These are phyloP conservation scores for Aureobasidium zeae DNA, from an alignment of 2,329 filamentous ascomycete genomes.

Conservation along the genomic window DNA sequence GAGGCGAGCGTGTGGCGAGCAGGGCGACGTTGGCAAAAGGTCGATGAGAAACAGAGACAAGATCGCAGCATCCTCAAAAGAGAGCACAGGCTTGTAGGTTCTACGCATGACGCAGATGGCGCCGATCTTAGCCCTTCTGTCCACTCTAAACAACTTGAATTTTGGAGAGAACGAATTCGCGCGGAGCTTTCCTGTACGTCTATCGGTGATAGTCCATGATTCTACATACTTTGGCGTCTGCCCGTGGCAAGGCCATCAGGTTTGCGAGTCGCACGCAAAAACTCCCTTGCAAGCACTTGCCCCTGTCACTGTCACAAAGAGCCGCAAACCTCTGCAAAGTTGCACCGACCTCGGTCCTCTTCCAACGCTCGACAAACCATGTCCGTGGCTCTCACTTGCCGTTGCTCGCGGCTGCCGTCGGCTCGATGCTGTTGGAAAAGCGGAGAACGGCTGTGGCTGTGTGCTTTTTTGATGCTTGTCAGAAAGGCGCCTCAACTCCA, in stretches of 20 bases:
- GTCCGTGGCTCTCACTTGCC: conserved; percentile 13
- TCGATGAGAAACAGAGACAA: too few relatives aligned
- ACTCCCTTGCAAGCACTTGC: neutral
- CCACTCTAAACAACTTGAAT: conserved; percentile 1
- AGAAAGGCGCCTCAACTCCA: neutral
- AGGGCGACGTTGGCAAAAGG: too few relatives aligned
- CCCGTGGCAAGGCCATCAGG: too few relatives aligned
- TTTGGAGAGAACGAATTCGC: neutral
- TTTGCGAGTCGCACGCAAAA: too few relatives aligned
- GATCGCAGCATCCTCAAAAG: too few relatives aligned
- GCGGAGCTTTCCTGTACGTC: too few relatives aligned
- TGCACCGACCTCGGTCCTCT: conserved; percentile 6
- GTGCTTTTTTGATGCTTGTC: neutral
- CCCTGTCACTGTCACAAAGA: too few relatives aligned
- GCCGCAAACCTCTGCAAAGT: conserved; percentile 2
- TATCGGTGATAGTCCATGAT: too few relatives aligned
- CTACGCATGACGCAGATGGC: conserved; percentile 7
- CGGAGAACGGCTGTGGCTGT: conserved; percentile 15
- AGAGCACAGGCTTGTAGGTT: too few relatives aligned
- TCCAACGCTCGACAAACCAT: conserved; percentile 6
- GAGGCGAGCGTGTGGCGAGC: neutral
- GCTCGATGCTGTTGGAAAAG: conserved; percentile 2
- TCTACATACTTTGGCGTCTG: too few relatives aligned
- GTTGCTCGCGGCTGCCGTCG: conserved; percentile 8
- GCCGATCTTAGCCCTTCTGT: conserved; percentile 13